These are phyloP conservation scores for Cantharellus anzutake DNA, from an alignment of 768 basidiomycete genomes.

Conservation along the genomic window DNA sequence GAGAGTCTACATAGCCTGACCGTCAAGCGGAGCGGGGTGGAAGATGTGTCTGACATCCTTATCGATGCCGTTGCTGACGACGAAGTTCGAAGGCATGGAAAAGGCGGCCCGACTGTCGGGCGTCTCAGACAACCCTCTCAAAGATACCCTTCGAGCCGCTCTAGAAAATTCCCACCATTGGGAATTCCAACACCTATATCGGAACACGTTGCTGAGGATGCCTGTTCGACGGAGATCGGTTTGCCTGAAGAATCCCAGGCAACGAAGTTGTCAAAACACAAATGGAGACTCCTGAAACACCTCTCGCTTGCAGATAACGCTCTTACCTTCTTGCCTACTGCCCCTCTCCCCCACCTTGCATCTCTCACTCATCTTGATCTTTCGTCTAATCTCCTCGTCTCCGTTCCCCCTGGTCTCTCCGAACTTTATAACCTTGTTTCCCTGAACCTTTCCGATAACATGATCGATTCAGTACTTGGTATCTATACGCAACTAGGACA, in stretches of 20 bases:
- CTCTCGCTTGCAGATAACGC: slow-evolving; percentile 65
- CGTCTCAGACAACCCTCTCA: background rate
- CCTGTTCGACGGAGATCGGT: background rate
- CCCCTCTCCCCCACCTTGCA: slow-evolving; percentile 44
- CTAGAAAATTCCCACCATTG: slow-evolving; percentile 29
- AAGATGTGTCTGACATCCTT: slow-evolving; percentile 63
- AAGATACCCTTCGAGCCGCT: slow-evolving; percentile 5
- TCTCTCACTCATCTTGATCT: slow-evolving; percentile 71
- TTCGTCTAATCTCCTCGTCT: slow-evolving; percentile 78
- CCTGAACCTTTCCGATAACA: slow-evolving; percentile 93
- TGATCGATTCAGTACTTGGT: slow-evolving; percentile 88
- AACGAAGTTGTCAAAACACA: slow-evolving; percentile 31
- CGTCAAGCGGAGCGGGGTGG: slow-evolving; percentile 59
- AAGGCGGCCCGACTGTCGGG: slow-evolving; percentile 6
- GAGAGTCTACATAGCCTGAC: slow-evolving; percentile 54
- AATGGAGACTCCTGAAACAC: slow-evolving; percentile 61
- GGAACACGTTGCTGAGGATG: slow-evolving; percentile 27
- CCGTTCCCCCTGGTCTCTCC: slow-evolving; percentile 62
- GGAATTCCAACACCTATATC: slow-evolving; percentile 38
- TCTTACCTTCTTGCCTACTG: slow-evolving; percentile 59
- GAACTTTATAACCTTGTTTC: slow-evolving; percentile 60
- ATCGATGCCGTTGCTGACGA: slow-evolving; percentile 63
- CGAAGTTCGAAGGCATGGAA: slow-evolving; percentile 41
- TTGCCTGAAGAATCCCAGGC: background rate
- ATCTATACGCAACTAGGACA: slow-evolving; percentile 69